A percentile compares a stretch with the other conserved stretches of the same genome.
Evolutionary conservation across 306 rosid genomes (phyloP).

Genomic region (Malus orientalis): DNA sequence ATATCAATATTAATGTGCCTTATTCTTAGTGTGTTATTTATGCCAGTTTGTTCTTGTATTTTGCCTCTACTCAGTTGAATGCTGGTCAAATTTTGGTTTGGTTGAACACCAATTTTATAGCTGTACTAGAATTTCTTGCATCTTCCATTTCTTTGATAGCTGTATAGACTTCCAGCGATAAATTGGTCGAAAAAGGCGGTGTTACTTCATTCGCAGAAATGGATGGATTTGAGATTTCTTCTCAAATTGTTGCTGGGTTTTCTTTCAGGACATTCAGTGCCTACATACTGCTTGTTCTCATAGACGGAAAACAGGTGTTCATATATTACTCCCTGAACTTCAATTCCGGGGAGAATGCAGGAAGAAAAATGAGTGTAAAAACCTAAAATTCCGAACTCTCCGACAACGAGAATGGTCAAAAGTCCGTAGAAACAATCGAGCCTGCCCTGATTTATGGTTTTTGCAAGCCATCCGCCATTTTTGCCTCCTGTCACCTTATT

Average conservation of each 20-base stretch:
- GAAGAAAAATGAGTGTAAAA: not conserved
- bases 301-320: too few relatives aligned
- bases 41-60: not conserved
- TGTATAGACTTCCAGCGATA: not conserved
- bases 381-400: not conserved
- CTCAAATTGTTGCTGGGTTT: not conserved
- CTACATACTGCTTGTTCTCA: not conserved
- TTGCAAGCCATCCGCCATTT: constrained; percentile 70
- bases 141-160: not conserved
- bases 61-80: not conserved
- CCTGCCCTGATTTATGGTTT: constrained; percentile 57
- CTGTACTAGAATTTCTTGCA: not conserved
- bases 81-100: not conserved
- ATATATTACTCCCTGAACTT: not conserved
- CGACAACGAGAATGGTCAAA: constrained; percentile 40
- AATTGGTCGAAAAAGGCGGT: not conserved
- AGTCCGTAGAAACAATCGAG: constrained; percentile 78
- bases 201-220: not conserved
- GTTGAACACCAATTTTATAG: not conserved
- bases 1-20: not conserved
- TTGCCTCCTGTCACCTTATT: constrained; percentile 41
- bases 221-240: not conserved
- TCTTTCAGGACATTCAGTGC: not conserved
- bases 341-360: not conserved
- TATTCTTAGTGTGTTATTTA: not conserved